phyloP scores from a whole-genome alignment of 352 stramenopile genomes.

The Phytophthora citricola region DNA sequence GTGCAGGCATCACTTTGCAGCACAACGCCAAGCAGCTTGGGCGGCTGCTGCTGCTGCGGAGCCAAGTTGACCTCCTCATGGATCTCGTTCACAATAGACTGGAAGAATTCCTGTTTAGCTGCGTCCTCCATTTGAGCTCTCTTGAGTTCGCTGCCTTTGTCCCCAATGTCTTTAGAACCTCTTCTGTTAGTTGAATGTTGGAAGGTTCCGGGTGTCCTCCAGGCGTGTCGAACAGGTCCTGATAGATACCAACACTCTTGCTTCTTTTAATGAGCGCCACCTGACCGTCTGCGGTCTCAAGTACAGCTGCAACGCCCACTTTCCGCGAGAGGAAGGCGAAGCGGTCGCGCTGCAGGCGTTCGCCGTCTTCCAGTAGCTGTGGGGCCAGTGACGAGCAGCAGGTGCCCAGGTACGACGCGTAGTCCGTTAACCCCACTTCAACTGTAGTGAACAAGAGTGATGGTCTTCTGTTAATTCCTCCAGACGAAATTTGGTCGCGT shows the following conservation, averaged over 20 bases:
- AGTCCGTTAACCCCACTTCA: conserved; percentile 69
- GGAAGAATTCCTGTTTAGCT: conserved; percentile 60
- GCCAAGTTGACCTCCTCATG: conserved; percentile 83
- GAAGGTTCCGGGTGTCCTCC: conserved; percentile 80
- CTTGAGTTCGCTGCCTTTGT: conserved; percentile 2
- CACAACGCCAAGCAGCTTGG: conserved; percentile 75
- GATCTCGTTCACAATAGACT: conserved; percentile 77
- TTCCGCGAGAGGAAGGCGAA: conserved; percentile 79
- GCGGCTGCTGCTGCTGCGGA: conserved; percentile 42
- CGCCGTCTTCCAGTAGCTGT: conserved; percentile 46
- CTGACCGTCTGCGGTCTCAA: conserved; percentile 69
- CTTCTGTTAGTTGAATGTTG: conserved; percentile 42
- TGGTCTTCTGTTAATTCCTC: background rate
- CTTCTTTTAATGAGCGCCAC: conserved; percentile 78
- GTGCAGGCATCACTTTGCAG: conserved; percentile 72
- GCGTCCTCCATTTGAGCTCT: conserved; percentile 34
- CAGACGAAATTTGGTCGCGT: conserved; percentile 77
- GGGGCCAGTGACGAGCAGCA: conserved; percentile 61
- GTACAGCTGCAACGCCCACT: conserved; percentile 73
- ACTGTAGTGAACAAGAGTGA: conserved; percentile 17
- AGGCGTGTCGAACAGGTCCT: conserved; percentile 76
- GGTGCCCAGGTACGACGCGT: conserved; percentile 78
- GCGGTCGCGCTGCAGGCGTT: conserved; percentile 26
- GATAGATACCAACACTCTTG: conserved; percentile 72
- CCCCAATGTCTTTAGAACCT: conserved; percentile 32